phyloP scores from a whole-genome alignment of 805 yeast species.

The Saccharomycopsis babjevae region DNA sequence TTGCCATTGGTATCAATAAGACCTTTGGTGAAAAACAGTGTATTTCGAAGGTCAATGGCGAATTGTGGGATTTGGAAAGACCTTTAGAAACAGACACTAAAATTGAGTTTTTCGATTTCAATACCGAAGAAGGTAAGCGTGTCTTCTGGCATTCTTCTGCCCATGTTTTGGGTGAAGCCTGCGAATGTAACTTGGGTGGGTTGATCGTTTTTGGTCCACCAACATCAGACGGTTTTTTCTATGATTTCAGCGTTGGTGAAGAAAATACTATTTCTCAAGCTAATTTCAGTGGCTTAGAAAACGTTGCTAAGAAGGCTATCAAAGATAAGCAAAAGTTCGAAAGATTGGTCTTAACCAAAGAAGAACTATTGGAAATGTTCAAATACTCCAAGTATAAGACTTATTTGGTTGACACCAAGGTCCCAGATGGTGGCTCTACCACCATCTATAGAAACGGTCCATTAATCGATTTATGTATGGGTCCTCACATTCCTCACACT shows the following conservation, averaged over 20 bases:
- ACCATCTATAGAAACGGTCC: constrained; percentile 98
- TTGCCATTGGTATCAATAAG: constrained; percentile 77
- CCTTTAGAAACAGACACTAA: constrained; percentile 67
- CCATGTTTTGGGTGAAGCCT: constrained; percentile 94
- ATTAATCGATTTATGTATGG: constrained; percentile 90
- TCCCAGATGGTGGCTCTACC: constrained; percentile 92
- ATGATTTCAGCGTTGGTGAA: constrained; percentile 82
- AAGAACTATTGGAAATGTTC: constrained; percentile 86
- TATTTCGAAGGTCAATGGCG: constrained; percentile 83
- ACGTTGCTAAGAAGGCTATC: constrained; percentile 79
- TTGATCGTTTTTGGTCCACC: constrained; percentile 94
- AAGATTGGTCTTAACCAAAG: constrained; percentile 87
- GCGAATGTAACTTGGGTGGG: constrained; percentile 93
- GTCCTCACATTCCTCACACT: constrained; percentile 97
- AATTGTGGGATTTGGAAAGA: constrained; percentile 91
- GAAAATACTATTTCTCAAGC: constrained; percentile 65
- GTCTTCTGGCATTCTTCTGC: constrained; percentile 99
- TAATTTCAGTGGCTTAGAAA: constrained; percentile 78
- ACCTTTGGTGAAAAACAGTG: constrained; percentile 84
- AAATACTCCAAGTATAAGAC: constrained; percentile 93
- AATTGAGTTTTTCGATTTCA: constrained; percentile 83
- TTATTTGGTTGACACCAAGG: constrained; percentile 71
- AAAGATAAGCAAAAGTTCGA: constrained; percentile 94
- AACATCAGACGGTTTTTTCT: constrained; percentile 94
- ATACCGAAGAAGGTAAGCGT: constrained; percentile 84